These are phyloP conservation scores for Hypomontagnella monticulosa DNA, from an alignment of 495 filamentous ascomycete genomes.

Conservation along the genomic window DNA sequence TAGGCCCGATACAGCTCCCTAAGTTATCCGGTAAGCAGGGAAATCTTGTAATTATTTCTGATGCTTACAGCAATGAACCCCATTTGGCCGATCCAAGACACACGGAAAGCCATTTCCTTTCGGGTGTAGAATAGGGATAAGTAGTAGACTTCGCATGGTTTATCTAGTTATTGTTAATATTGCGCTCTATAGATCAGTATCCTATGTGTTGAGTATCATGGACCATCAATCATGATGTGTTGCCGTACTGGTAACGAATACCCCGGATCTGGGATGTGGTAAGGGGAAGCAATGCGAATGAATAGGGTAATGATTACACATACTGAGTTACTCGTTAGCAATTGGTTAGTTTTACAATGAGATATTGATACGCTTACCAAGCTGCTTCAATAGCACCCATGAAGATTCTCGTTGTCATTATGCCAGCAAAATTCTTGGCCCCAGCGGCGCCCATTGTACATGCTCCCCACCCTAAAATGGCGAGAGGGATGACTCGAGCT, in stretches of 20 bases:
- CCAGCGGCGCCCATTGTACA: conserved; percentile 50
- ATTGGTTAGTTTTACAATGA: no score
- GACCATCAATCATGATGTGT: no score
- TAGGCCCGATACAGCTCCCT: conserved; percentile 29
- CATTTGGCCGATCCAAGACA: conserved; percentile 31
- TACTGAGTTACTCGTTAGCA: conserved; percentile 3
- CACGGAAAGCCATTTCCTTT: conserved; percentile 29
- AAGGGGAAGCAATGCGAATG: no score
- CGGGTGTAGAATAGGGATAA: conserved; percentile 32
- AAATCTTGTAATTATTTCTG: background rate
- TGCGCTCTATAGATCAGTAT: background rate
- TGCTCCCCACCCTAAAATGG: conserved; percentile 48
- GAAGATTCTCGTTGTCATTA: conserved; percentile 63
- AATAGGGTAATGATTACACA: background rate
- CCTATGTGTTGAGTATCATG: no score
- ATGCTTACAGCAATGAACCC: conserved; percentile 32
- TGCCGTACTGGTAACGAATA: no score
- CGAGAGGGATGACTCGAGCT: conserved; percentile 36
- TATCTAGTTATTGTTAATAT: conserved; percentile 23
- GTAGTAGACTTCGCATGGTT: conserved; percentile 30
- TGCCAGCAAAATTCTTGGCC: conserved; percentile 41
- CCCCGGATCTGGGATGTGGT: no score
- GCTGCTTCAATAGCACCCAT: conserved; percentile 60
- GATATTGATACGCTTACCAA: conserved; percentile 7
- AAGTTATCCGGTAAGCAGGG: background rate